Percentiles rank a stretch among this genome's conserved stretches.
Evolutionary conservation across 2,329 filamentous ascomycete genomes (phyloP).

Genomic region (Xenosphaeropsis pyriputrescens): DNA sequence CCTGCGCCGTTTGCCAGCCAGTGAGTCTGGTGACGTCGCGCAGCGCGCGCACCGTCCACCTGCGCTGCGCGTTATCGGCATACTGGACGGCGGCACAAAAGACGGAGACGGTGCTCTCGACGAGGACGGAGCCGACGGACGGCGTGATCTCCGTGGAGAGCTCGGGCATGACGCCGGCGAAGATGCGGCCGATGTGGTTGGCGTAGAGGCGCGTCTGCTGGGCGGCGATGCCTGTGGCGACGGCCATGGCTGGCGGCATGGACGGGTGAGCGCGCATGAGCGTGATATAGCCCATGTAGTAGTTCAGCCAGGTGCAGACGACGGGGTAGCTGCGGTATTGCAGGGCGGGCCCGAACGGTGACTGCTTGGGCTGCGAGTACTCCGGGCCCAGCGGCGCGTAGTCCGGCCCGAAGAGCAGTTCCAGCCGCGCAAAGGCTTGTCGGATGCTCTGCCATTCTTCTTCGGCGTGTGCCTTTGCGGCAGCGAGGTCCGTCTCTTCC

Average conservation of each 20-base stretch:
- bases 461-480: constrained; percentile 11
- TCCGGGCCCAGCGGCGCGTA: constrained; percentile 66
- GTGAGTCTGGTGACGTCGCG: constrained; percentile 65
- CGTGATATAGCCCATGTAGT: constrained; percentile 72
- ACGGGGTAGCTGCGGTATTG: constrained; percentile 82
- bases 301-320: constrained; percentile 75
- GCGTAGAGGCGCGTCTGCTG: constrained; percentile 56
- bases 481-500: constrained; percentile 12
- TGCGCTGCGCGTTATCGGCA: constrained; percentile 54
- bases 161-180: constrained; percentile 52
- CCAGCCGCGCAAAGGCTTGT: constrained; percentile 53
- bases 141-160: constrained; percentile 52
- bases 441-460: constrained; percentile 66
- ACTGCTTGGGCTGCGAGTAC: constrained; percentile 40
- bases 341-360: constrained; percentile 71
- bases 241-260: constrained; percentile 85
- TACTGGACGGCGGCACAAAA: constrained; percentile 84
- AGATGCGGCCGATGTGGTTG: constrained; percentile 64
- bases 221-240: constrained; percentile 68
- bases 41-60: constrained; percentile 63
- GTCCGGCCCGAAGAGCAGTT: constrained; percentile 50
- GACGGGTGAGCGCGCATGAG: constrained; percentile 71
- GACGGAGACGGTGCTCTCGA: constrained; percentile 67
- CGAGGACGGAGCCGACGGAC: constrained; percentile 63
- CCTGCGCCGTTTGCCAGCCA: constrained; percentile 72